Conservation (phyloP, 2,329 filamentous ascomycete species). For the Lomentospora prolificans region DNA sequence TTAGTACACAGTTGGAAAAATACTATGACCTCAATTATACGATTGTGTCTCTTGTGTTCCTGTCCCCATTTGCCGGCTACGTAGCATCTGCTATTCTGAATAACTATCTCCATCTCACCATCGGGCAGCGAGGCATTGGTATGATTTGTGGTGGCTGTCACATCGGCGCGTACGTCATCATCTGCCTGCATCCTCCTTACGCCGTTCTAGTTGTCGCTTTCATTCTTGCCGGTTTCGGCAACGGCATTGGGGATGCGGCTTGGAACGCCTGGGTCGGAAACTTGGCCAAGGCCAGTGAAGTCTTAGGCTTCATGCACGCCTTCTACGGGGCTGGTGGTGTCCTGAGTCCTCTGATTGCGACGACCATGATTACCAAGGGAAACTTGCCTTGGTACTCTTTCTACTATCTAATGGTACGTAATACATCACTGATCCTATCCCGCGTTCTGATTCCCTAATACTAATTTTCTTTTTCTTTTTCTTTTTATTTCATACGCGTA, state of each 20-base stretch:
- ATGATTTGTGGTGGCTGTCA: slow-evolving; percentile 54
- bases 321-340: slow-evolving; percentile 65
- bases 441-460: not conserved
- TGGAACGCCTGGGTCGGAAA: slow-evolving; percentile 58
- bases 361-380: slow-evolving; percentile 58
- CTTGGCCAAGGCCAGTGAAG: slow-evolving; percentile 62
- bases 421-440: not conserved
- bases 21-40: slow-evolving; percentile 55
- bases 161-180: slow-evolving; percentile 53
- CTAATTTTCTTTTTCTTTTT: not conserved
- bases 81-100: slow-evolving; percentile 53
- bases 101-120: slow-evolving; percentile 50
- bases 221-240: slow-evolving; percentile 59
- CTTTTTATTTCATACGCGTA: no score
- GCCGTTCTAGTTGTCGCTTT: slow-evolving; percentile 55
- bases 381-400: slow-evolving; percentile 59
- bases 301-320: slow-evolving; percentile 64
- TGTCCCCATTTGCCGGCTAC: slow-evolving; percentile 58
- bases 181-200: slow-evolving; percentile 60
- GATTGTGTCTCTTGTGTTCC: slow-evolving; percentile 55
- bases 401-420: slow-evolving; percentile 48
- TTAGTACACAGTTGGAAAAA: slow-evolving; percentile 11
- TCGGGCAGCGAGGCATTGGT: slow-evolving; percentile 64
- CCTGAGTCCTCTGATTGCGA: slow-evolving; percentile 59
- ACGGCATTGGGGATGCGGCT: slow-evolving; percentile 53